Percentiles rank a stretch among this genome's conserved stretches.
phyloP scores from a whole-genome alignment of 1,284 basidiomycete genomes.

The Sparassis latifolia region DNA sequence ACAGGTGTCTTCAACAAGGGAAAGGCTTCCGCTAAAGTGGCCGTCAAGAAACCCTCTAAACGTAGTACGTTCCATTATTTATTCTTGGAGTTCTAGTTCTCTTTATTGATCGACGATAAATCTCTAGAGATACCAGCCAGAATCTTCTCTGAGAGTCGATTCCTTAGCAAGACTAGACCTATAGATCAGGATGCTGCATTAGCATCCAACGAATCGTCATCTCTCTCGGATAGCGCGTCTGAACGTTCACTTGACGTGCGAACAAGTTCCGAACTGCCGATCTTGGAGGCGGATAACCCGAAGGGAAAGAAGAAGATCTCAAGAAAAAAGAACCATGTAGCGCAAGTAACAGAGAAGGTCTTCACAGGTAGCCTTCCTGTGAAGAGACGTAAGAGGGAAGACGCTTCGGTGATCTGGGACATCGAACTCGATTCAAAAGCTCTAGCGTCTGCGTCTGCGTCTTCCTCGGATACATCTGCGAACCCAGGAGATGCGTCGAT shows the following conservation, averaged over 20 bases:
- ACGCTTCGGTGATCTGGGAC: conserved; percentile 56
- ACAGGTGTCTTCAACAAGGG: conserved; percentile 69
- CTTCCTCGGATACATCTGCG: background rate
- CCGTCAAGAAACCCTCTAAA: conserved; percentile 9
- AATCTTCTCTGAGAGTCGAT: conserved; percentile 45
- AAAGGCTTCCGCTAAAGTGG: conserved; percentile 50
- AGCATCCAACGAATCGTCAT: background rate
- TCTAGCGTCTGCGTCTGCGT: conserved; percentile 13
- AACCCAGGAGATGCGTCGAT: conserved; percentile 16
- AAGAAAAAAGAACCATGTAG: background rate
- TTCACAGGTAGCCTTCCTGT: background rate
- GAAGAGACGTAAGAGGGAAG: background rate
- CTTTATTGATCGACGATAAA: background rate
- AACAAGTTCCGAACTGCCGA: background rate
- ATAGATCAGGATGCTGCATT: background rate
- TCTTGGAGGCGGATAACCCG: too few relatives aligned
- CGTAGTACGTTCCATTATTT: conserved; percentile 8
- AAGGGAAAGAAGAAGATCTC: background rate
- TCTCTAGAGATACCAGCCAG: conserved; percentile 9
- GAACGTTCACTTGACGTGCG: background rate
- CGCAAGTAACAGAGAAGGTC: background rate
- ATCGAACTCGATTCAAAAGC: conserved; percentile 42
- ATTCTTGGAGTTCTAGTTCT: background rate
- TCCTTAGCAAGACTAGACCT: conserved; percentile 31
- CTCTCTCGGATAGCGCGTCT: background rate